A percentile compares a stretch with the other conserved stretches of the same genome.
These are phyloP conservation scores for Fusarium luffae DNA, from an alignment of 2,329 filamentous ascomycete species.

Conservation along the genomic window DNA sequence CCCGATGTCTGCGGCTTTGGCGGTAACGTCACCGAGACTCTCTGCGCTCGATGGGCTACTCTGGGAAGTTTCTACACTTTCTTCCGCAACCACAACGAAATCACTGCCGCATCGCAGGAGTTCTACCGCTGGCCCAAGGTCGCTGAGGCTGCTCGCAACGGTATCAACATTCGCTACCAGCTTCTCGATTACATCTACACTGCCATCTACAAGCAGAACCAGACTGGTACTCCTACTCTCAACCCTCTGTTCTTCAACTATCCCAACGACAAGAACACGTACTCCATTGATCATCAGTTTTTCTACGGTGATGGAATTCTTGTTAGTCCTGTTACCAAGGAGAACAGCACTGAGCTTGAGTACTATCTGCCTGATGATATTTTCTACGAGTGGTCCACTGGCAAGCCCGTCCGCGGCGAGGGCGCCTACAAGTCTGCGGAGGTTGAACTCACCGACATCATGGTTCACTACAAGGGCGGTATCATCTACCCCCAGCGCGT, in stretches of 20 bases:
- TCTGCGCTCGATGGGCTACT: constrained; percentile 66
- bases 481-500: constrained; percentile 69
- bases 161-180: constrained; percentile 75
- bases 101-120: constrained; percentile 62
- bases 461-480: constrained; percentile 73
- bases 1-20: constrained; percentile 83
- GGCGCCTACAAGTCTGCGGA: constrained; percentile 43
- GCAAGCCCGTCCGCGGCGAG: constrained; percentile 54
- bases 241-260: constrained; percentile 79
- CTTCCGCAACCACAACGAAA: constrained; percentile 73
- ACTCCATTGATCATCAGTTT: constrained; percentile 59
- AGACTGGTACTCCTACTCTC: constrained; percentile 71
- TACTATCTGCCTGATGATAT: constrained; percentile 61
- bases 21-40: constrained; percentile 57
- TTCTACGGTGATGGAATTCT: constrained; percentile 60
- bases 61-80: constrained; percentile 75
- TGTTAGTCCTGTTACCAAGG: constrained; percentile 59
- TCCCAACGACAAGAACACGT: constrained; percentile 59
- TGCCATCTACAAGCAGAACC: constrained; percentile 68
- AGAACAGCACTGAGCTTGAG: constrained; percentile 54
- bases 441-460: constrained; percentile 62
- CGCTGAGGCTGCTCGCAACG: constrained; percentile 70
- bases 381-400: constrained; percentile 64
- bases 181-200: constrained; percentile 83
- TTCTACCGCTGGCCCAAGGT: constrained; percentile 75